These are phyloP conservation scores for Liriodendron chinense DNA, from an alignment of 164 flowering plant genomes.

Conservation along the genomic window DNA sequence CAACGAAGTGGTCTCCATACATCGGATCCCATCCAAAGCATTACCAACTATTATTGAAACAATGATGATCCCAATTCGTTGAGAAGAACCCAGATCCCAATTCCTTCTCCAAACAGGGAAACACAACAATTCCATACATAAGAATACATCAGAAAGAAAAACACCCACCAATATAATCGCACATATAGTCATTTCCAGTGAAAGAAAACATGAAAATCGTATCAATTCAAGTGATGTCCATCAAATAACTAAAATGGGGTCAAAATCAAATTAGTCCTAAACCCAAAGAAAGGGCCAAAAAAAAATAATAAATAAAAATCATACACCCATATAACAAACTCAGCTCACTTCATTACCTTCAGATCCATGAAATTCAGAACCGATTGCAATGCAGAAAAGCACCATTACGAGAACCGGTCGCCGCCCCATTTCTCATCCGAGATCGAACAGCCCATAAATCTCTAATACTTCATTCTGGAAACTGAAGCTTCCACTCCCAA, in stretches of 20 bases:
- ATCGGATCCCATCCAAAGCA: not conserved
- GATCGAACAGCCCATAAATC: not conserved
- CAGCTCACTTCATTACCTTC: slow-evolving; percentile 7
- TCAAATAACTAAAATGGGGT: not conserved
- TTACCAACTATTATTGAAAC: not conserved
- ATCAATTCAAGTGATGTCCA: not conserved
- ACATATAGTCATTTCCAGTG: not conserved
- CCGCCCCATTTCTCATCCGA: slow-evolving; percentile 7
- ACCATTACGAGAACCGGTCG: not conserved
- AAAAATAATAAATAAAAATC: not conserved
- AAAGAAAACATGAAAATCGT: not conserved
- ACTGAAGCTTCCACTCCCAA: not conserved
- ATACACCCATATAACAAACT: not conserved
- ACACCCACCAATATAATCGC: not conserved
- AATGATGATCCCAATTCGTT: not conserved
- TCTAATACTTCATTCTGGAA: not conserved
- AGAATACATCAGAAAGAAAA: not conserved
- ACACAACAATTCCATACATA: not conserved
- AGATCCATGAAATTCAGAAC: slow-evolving; percentile 9
- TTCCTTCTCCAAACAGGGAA: not conserved
- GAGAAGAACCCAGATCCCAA: not conserved
- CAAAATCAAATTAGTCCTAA: not conserved
- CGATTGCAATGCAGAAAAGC: not conserved
- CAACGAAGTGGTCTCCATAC: not conserved
- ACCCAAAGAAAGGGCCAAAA: not conserved